phyloP scores from a whole-genome alignment of 768 basidiomycete genomes.

The Mycena haematopus region DNA sequence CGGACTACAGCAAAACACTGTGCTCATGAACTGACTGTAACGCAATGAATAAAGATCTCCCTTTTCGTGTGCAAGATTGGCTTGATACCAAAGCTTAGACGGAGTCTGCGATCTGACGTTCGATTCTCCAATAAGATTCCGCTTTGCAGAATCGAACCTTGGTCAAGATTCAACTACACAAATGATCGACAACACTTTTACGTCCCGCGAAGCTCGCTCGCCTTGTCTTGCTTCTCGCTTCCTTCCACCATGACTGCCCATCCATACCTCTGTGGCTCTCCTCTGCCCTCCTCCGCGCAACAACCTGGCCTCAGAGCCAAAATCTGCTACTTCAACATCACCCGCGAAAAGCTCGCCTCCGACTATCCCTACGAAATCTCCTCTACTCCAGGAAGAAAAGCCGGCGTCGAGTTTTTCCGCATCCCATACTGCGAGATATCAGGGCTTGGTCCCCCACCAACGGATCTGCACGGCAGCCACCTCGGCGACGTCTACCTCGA shows the following conservation, averaged over 20 bases:
- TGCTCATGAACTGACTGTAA: too few relatives aligned
- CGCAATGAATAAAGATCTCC: too few relatives aligned
- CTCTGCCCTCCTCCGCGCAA: neutral
- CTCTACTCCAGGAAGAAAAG: neutral
- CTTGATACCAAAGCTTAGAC: too few relatives aligned
- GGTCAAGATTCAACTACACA: too few relatives aligned
- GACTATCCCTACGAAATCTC: constrained; percentile 16
- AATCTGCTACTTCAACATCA: constrained; percentile 1
- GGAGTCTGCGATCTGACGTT: too few relatives aligned
- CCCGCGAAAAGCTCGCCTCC: neutral
- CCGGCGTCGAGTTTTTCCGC: neutral
- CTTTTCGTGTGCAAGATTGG: too few relatives aligned
- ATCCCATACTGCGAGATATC: constrained; percentile 18
- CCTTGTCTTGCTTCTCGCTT: too few relatives aligned
- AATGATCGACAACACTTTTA: too few relatives aligned
- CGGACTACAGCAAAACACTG: neutral
- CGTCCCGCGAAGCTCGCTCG: too few relatives aligned
- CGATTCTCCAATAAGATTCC: too few relatives aligned
- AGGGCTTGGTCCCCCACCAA: constrained; percentile 11
- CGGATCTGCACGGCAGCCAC: constrained; percentile 1
- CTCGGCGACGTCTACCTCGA: constrained; percentile 23
- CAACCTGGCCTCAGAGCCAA: neutral
- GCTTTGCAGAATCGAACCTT: too few relatives aligned
- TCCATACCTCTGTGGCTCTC: constrained; percentile 7
- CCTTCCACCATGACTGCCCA: constrained; percentile 6